Conservation (phyloP, 148 eudicot genomes). For the Persicaria tinctoria region DNA sequence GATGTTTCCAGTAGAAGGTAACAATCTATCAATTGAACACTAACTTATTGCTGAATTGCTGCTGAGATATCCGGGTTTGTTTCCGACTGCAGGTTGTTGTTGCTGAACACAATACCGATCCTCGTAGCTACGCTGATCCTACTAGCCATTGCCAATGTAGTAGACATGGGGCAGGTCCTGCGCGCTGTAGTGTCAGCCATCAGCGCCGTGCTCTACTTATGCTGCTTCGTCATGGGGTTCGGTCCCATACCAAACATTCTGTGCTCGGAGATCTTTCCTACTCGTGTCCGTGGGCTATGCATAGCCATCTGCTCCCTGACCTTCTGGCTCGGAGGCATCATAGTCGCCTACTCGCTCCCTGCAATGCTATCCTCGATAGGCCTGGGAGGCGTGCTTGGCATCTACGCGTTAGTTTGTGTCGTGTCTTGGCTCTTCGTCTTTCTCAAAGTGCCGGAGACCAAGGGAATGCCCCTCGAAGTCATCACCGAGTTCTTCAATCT, state of each 20-base stretch:
- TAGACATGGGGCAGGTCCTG: conserved; percentile 33
- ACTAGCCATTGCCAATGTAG: conserved; percentile 35
- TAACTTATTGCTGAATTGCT: background rate
- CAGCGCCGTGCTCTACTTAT: conserved; percentile 73
- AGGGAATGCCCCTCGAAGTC: conserved; percentile 93
- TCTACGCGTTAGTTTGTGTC: conserved; percentile 56
- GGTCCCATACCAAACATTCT: conserved; percentile 91
- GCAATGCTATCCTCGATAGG: conserved; percentile 67
- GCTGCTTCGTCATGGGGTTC: conserved; percentile 71
- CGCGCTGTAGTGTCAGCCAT: conserved; percentile 59
- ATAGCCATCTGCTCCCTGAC: conserved; percentile 73
- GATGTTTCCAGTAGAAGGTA: conserved; percentile 78
- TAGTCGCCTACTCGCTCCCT: conserved; percentile 70
- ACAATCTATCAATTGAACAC: background rate
- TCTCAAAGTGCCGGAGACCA: conserved; percentile 84
- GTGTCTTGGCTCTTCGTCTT: conserved; percentile 65
- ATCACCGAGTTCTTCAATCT: conserved; percentile 80
- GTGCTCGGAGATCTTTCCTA: conserved; percentile 91
- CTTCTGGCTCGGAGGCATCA: conserved; percentile 66
- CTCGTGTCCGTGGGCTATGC: conserved; percentile 88
- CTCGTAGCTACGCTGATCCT: conserved; percentile 40
- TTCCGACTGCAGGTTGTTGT: conserved; percentile 41
- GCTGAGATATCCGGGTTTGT: background rate
- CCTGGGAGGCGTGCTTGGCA: conserved; percentile 49
- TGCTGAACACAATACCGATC: conserved; percentile 70